Percentiles rank a stretch among this genome's conserved stretches.
phyloP scores from a whole-genome alignment of 192 early-diverging fungal species.

The Diversispora epigaea region DNA sequence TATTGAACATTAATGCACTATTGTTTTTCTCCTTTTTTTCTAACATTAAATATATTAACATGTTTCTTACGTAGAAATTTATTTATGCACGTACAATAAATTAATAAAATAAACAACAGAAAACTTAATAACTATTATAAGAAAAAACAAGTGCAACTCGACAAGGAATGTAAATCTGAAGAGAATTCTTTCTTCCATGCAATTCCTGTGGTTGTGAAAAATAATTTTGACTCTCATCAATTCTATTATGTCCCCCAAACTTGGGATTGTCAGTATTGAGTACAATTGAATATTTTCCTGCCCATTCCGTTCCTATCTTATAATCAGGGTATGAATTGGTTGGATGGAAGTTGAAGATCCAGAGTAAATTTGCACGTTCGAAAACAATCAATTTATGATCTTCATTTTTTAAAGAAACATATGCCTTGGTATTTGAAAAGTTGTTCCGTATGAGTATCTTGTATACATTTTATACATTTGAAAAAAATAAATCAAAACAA shows the following conservation, averaged over 20 bases:
- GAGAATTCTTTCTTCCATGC: constrained; percentile 71
- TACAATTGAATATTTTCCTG: constrained; percentile 72
- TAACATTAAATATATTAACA: no score
- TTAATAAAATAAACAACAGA: no score
- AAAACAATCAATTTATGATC: constrained; percentile 90
- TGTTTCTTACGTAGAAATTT: no score
- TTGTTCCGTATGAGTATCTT: not conserved
- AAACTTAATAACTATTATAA: not conserved
- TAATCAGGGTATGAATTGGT: constrained; percentile 85
- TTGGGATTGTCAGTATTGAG: constrained; percentile 74
- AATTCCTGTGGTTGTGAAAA: constrained; percentile 71
- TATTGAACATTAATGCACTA: no score
- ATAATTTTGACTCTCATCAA: constrained; percentile 63
- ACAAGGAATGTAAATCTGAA: constrained; percentile 78
- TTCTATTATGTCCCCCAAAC: constrained; percentile 80
- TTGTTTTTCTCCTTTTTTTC: no score
- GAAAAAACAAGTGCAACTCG: constrained; percentile 69
- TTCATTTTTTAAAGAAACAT: constrained; percentile 86
- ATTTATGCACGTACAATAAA: no score
- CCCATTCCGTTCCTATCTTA: constrained; percentile 70
- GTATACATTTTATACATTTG: not conserved
- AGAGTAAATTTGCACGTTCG: constrained; percentile 86
- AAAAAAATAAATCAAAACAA: not conserved
- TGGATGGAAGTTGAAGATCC: constrained; percentile 95
- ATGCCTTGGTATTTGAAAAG: constrained; percentile 49